A percentile compares a stretch with the other conserved stretches of the same genome.
Evolutionary conservation across 2,329 filamentous ascomycete species (phyloP).

Genomic region (Aspergillus proliferans): DNA sequence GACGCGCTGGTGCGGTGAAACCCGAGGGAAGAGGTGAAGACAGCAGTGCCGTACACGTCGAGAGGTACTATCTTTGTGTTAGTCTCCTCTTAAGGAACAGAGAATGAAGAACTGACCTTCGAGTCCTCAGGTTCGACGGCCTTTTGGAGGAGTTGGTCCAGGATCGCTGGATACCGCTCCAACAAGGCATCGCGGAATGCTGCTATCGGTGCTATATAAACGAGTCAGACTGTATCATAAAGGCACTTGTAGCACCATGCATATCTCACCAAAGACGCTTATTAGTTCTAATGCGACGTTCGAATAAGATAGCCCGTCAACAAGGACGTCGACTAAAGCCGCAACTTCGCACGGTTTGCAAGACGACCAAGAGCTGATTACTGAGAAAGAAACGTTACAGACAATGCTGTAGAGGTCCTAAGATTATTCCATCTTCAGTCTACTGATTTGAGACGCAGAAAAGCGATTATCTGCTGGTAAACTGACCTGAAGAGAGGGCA

Average conservation of each 20-base stretch:
- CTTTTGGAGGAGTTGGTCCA: constrained; percentile 31
- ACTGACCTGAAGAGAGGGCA: constrained; percentile 46
- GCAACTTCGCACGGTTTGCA: constrained; percentile 46
- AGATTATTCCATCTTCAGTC: neutral
- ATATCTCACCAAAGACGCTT: constrained; percentile 40
- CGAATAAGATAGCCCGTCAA: constrained; percentile 47
- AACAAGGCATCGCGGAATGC: constrained; percentile 29
- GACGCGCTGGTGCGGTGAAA: constrained; percentile 25
- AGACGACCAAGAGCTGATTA: constrained; percentile 42
- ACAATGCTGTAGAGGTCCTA: constrained; percentile 28
- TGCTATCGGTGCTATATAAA: constrained; percentile 18
- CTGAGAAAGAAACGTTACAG: constrained; percentile 22
- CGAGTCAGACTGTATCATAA: constrained; percentile 5
- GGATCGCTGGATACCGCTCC: constrained; percentile 23
- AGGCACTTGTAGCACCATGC: neutral
- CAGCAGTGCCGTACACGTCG: constrained; percentile 28
- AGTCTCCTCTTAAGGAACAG: neutral
- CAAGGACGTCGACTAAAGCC: constrained; percentile 39
- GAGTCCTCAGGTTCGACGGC: constrained; percentile 19
- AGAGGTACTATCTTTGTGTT: constrained; percentile 19
- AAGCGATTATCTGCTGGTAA: neutral
- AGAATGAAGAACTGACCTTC: constrained; percentile 16
- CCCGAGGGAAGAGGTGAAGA: constrained; percentile 26
- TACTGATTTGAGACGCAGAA: neutral
- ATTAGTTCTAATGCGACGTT: constrained; percentile 47